Evolutionary conservation across 2,329 filamentous ascomycete species (phyloP).

Genomic region (Colletotrichum cereale): DNA sequence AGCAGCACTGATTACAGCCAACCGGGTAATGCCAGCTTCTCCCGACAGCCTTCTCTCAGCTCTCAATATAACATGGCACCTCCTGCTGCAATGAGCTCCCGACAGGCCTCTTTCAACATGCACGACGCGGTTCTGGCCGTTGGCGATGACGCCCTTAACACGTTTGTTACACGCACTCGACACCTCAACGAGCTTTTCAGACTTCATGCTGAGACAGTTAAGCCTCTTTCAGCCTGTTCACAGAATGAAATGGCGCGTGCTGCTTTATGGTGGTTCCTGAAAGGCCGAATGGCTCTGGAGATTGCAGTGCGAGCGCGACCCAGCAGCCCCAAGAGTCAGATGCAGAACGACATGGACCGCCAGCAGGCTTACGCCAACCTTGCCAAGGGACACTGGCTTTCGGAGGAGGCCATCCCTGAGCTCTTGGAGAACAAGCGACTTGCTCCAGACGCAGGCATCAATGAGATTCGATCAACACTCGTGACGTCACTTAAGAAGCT

Average conservation of each 20-base stretch:
- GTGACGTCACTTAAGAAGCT: conserved; percentile 78
- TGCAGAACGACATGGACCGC: conserved; percentile 66
- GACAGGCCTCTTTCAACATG: conserved; percentile 54
- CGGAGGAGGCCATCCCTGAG: conserved; percentile 65
- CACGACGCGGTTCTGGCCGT: conserved; percentile 59
- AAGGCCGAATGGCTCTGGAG: conserved; percentile 83
- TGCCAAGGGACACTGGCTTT: conserved; percentile 89
- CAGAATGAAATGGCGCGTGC: conserved; percentile 78
- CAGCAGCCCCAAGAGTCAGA: conserved; percentile 63
- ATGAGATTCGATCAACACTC: conserved; percentile 68
- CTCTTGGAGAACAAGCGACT: conserved; percentile 58
- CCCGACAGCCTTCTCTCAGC: conserved; percentile 36
- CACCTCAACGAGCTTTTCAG: conserved; percentile 83
- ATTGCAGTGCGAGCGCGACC: conserved; percentile 75
- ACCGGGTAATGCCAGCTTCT: conserved; percentile 34
- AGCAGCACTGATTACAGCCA: conserved; percentile 29
- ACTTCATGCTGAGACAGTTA: conserved; percentile 80
- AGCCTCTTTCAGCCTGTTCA: conserved; percentile 72
- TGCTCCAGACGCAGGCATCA: conserved; percentile 59
- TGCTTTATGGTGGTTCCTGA: conserved; percentile 90
- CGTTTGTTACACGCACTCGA: conserved; percentile 78
- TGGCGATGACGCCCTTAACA: conserved; percentile 74
- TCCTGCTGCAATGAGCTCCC: conserved; percentile 44
- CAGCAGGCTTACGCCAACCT: conserved; percentile 89
- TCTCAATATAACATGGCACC: conserved; percentile 42